Conservation (phyloP, 257 asterid species). For the Solanum paucissectum region DNA sequence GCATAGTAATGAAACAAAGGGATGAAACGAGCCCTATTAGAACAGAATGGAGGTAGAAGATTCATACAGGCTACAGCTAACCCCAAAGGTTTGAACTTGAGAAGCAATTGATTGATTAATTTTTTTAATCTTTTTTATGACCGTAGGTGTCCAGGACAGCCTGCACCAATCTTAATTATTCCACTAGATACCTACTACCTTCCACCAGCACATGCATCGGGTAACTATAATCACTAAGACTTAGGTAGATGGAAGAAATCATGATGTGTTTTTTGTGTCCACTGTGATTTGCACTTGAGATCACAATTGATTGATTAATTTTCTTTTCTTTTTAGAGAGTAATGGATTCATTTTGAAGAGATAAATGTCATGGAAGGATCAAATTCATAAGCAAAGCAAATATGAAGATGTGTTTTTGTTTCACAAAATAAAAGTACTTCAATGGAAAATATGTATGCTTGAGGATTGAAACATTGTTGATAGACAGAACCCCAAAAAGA, state of each 20-base stretch:
- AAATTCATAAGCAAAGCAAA: background rate
- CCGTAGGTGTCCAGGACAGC: background rate
- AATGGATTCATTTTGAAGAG: background rate
- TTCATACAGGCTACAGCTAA: background rate
- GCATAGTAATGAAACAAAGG: background rate
- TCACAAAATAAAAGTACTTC: background rate
- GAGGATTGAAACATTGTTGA: background rate
- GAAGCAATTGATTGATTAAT: background rate
- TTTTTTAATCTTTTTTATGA: background rate
- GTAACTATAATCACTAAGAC: background rate
- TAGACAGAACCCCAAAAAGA: background rate
- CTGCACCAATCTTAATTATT: background rate
- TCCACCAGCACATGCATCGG: background rate
- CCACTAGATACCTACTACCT: background rate
- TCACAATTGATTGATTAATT: background rate
- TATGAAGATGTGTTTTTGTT: background rate
- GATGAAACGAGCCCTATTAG: background rate
- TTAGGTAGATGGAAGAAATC: background rate
- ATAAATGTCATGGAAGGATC: background rate
- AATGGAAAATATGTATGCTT: background rate
- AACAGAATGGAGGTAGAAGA: background rate
- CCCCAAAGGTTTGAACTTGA: background rate
- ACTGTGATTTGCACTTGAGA: background rate
- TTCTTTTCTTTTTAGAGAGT: background rate
- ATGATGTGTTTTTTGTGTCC: background rate